Conservation (phyloP, 2,329 filamentous ascomycete species). For the Phialophora tarda region DNA sequence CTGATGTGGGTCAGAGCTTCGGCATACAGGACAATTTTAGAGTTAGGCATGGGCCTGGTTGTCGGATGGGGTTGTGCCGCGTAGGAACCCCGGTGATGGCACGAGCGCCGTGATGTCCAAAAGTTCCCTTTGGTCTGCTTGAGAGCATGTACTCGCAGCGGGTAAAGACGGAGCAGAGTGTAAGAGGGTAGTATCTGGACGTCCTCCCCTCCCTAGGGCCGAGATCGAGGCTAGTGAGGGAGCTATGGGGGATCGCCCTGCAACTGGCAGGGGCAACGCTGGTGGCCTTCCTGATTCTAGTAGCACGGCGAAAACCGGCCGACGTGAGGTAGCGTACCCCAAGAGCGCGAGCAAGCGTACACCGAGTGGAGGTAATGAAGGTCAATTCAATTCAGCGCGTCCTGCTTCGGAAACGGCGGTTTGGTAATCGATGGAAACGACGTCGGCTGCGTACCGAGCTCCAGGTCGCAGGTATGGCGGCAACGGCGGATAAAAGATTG, state of each 20-base stretch:
- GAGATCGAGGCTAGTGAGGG: neutral
- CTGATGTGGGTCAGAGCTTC: constrained; percentile 67
- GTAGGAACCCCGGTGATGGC: neutral
- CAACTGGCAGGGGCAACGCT: neutral
- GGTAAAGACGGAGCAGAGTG: constrained; percentile 4
- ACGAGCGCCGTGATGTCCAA: neutral
- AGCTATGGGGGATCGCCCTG: neutral
- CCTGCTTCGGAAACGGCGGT: neutral
- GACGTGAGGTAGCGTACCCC: neutral
- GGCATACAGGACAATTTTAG: constrained; percentile 57
- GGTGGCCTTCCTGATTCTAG: neutral
- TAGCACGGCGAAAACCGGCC: neutral
- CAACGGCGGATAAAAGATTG: neutral
- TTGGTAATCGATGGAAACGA: neutral
- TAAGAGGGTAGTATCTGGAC: neutral
- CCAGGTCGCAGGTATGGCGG: neutral
- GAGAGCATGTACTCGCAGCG: constrained; percentile 8
- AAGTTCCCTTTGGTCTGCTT: neutral
- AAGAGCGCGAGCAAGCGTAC: neutral
- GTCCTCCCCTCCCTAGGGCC: neutral
- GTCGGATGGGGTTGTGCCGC: too few relatives aligned
- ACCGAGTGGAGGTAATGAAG: neutral
- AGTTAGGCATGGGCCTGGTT: constrained; percentile 25
- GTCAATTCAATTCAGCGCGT: neutral
- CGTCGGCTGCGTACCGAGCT: constrained; percentile 6